Conservation (phyloP, 257 asterid species). For the Solanum lignicaule region DNA sequence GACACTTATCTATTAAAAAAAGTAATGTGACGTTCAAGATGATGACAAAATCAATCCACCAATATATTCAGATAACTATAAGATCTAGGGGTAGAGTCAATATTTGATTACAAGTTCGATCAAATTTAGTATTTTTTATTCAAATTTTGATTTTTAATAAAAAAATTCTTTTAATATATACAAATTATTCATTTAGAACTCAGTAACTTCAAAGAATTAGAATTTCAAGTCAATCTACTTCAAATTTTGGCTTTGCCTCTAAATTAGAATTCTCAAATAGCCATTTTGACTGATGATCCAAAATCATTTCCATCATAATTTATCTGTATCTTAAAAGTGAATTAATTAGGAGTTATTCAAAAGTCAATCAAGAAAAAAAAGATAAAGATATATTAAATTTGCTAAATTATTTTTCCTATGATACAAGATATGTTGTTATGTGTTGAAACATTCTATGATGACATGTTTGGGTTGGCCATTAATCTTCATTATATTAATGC, state of each 20-base stretch:
- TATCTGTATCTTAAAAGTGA: neutral
- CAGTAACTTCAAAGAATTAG: too few relatives aligned
- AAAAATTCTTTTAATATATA: too few relatives aligned
- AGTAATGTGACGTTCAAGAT: neutral
- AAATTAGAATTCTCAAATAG: neutral
- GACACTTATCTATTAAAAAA: neutral
- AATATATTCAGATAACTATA: neutral
- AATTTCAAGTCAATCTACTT: too few relatives aligned
- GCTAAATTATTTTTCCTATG: neutral
- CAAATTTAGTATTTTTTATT: accelerated
- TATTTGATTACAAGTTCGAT: accelerated
- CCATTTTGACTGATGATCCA: neutral
- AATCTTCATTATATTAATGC: neutral
- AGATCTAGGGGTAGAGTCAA: neutral
- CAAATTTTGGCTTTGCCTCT: too few relatives aligned
- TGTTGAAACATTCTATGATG: neutral
- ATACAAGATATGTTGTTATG: neutral
- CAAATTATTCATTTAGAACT: too few relatives aligned
- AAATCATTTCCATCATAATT: neutral
- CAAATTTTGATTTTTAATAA: too few relatives aligned
- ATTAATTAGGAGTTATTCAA: neutral
- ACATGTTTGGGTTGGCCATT: neutral
- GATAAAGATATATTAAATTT: neutral
- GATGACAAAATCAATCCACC: neutral
- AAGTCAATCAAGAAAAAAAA: neutral